Conservation (phyloP, 352 stramenopile species). For the Aphanomyces astaci region DNA sequence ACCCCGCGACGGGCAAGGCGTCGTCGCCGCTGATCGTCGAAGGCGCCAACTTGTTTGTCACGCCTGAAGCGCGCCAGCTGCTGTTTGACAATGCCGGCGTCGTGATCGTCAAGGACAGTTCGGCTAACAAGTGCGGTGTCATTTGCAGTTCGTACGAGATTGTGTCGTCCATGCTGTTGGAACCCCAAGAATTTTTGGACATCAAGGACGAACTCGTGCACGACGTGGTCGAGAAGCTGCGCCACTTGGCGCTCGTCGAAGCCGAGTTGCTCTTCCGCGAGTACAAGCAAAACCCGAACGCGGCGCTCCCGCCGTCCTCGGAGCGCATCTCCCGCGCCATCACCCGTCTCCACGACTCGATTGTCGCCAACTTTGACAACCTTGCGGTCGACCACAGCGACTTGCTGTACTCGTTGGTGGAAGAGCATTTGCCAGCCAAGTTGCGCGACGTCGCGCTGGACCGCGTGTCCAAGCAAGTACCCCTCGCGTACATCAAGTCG, state of each 20-base stretch:
- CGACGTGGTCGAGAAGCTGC: conserved; percentile 93
- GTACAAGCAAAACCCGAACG: conserved; percentile 85
- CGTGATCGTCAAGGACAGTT: conserved; percentile 24
- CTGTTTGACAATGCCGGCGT: conserved; percentile 40
- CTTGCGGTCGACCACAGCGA: conserved; percentile 77
- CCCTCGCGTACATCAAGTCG: conserved; percentile 94
- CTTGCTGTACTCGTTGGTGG: conserved; percentile 76
- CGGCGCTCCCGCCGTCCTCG: conserved; percentile 85
- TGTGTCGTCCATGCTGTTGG: conserved; percentile 91
- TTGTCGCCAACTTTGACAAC: conserved; percentile 88
- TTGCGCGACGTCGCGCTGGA: conserved; percentile 92
- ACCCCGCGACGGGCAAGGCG: conserved; percentile 54
- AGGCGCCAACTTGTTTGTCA: conserved; percentile 97
- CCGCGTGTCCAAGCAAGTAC: conserved; percentile 87
- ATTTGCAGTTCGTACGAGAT: conserved; percentile 84
- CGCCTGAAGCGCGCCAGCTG: conserved; percentile 80
- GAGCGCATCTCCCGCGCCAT: conserved; percentile 95
- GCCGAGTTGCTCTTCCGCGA: conserved; percentile 97
- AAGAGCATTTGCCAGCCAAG: conserved; percentile 90
- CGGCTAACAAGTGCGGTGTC: conserved; percentile 84
- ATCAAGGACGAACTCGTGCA: conserved; percentile 92
- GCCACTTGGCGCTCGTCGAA: conserved; percentile 88
- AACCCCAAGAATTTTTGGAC: conserved; percentile 93
- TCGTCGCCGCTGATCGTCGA: conserved; percentile 95
- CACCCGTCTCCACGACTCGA: conserved; percentile 93